These are phyloP conservation scores for Cenococcum geophilum DNA, from an alignment of 495 filamentous ascomycete genomes.

Conservation along the genomic window DNA sequence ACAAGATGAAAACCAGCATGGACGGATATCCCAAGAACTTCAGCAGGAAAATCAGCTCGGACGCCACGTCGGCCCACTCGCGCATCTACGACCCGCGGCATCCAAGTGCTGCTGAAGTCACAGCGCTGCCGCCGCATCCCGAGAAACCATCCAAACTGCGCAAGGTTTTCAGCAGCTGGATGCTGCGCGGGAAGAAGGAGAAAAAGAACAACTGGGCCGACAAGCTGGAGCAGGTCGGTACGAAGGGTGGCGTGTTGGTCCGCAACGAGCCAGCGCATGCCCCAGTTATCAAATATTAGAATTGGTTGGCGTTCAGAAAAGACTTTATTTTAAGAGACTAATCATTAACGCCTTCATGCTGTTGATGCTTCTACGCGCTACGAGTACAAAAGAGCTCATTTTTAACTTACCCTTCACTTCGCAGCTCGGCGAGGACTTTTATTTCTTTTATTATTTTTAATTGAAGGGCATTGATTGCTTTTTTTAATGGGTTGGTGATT, in stretches of 20 bases:
- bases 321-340: conserved; percentile 7
- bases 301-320: conserved; percentile 9
- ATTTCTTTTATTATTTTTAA: no score
- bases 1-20: conserved; percentile 15
- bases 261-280: conserved; percentile 31
- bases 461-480: no score
- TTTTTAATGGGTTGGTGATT: no score
- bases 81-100: conserved; percentile 1
- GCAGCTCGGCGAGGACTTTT: no score
- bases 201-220: conserved; percentile 34
- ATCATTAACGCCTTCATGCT: no score
- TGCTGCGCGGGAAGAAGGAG: conserved; percentile 21
- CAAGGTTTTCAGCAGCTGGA: conserved; percentile 31
- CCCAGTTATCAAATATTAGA: conserved; percentile 35
- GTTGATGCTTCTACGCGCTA: no score
- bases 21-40: conserved; percentile 19
- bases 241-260: conserved; percentile 29
- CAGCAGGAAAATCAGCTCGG: conserved; percentile 30
- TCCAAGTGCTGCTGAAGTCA: conserved; percentile 15
- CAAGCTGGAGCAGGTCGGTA: conserved; percentile 27
- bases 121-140: not conserved
- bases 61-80: conserved; percentile 8
- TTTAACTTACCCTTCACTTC: no score
- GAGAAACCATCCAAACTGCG: conserved; percentile 16
- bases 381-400: no score